Evolutionary conservation across 1,139 yeast species (phyloP).

Genomic region (Blastobotrys elegans): DNA sequence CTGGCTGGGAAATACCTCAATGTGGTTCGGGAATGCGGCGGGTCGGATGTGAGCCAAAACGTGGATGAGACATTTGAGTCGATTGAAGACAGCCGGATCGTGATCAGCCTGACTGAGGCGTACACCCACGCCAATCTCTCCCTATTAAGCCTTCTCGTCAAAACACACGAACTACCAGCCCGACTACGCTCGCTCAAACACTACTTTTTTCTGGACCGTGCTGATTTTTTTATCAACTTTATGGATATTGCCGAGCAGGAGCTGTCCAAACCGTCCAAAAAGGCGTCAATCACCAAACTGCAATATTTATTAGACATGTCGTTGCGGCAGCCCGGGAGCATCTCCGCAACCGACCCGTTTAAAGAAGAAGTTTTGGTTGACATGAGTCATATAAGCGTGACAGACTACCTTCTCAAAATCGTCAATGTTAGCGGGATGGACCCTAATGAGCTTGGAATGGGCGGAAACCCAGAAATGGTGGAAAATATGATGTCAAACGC

Average conservation of each 20-base stretch:
- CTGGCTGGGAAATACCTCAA: conserved; percentile 83
- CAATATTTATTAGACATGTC: conserved; percentile 39
- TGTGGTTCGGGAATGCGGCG: conserved; percentile 59
- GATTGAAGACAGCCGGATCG: conserved; percentile 54
- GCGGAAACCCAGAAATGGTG: conserved; percentile 13
- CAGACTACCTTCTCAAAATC: conserved; percentile 59
- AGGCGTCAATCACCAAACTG: conserved; percentile 39
- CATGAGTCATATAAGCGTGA: conserved; percentile 35
- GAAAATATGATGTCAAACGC: conserved; percentile 14
- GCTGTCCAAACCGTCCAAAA: conserved; percentile 37
- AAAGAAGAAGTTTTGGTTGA: conserved; percentile 36
- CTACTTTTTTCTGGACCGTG: conserved; percentile 53
- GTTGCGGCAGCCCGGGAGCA: conserved; percentile 39
- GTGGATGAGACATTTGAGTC: conserved; percentile 34
- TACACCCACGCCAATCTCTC: conserved; percentile 64
- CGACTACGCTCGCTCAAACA: conserved; percentile 41
- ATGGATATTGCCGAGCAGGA: conserved; percentile 40
- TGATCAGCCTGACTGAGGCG: conserved; percentile 55
- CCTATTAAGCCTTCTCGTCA: conserved; percentile 52
- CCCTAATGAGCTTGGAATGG: conserved; percentile 33
- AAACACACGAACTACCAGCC: conserved; percentile 52
- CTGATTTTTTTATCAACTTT: conserved; percentile 46
- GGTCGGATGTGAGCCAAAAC: conserved; percentile 27
- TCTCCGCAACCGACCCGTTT: conserved; percentile 37
- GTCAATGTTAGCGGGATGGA: conserved; percentile 61